Evolutionary conservation across 2,329 filamentous ascomycete genomes (phyloP), one percentile per base, ranked within the genome.

Genomic region (Aureobasidium sp.): DNA sequence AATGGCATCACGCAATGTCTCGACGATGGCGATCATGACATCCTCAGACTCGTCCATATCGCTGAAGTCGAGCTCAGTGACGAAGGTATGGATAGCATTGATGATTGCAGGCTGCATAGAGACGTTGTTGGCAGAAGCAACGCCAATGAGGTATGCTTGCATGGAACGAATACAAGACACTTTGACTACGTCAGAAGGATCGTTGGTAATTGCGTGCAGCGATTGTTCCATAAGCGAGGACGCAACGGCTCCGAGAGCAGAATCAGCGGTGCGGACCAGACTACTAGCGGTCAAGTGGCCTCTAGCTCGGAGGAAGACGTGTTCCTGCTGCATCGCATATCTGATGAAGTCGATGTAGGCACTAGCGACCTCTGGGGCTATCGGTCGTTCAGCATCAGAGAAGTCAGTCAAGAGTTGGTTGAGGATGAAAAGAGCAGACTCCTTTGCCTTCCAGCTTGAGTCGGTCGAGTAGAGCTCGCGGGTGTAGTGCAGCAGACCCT

Each of bases 31-130:
- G 14, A 96, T 90, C 66, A 97, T 85, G 60, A 97, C 83, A 73
- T 99, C 94, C 67, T 97, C 93, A 11, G 90, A 89, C 65, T 97
- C 92, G 60, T 89, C 86, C 51, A 96, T 82, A 21, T 97, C 92
- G 58, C 83, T 84, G 53, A 94, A 80, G 69, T 97, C 91, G 71
- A 93, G 91, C 16, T 82, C 79, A 48, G 87, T 83, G 67, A 97
- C 82, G 74, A 92, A 99, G 39, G 87, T 80, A 1, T 83, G 83
- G 44, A 90, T 79, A 27, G 85, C 79, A 2, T 77, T 74, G 63
- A 88, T 80, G 53, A 88, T 82, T 6, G 80, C 75, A 2, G 77
- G 69, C 71, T 96, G 91, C 49, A 78, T 79, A 69, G 74, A 81
- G 72, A 73, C 81, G 29, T 79, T 83, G 45, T 78, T 73, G 41